A percentile compares a stretch with the other conserved stretches of the same genome.
These are phyloP conservation scores for Talaromyces liani DNA, from an alignment of 495 filamentous ascomycete species.

Conservation along the genomic window DNA sequence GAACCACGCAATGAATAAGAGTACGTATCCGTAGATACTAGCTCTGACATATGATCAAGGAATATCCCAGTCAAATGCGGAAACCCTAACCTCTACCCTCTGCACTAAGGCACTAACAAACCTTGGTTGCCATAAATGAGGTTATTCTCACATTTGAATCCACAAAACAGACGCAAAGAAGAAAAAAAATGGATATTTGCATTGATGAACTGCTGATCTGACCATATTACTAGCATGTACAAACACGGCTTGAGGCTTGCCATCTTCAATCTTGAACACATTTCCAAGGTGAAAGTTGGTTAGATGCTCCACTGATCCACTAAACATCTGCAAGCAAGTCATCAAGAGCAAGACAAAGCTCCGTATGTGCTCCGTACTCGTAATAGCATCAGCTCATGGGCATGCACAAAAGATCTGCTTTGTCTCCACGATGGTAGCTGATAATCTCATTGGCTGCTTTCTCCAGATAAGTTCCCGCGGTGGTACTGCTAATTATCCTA, in stretches of 20 bases:
- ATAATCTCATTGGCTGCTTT: not conserved
- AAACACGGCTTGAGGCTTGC: not conserved
- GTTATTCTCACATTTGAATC: not conserved
- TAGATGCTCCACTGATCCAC: not conserved
- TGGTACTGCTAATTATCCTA: no score
- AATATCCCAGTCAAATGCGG: not conserved
- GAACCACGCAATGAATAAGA: not conserved
- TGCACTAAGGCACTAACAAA: not conserved
- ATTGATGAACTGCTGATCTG: not conserved
- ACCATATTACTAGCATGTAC: not conserved
- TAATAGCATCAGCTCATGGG: not conserved
- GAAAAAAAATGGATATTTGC: not conserved
- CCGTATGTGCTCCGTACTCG: not conserved
- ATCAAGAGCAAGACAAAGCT: not conserved
- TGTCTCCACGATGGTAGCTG: not conserved
- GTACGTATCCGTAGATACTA: not conserved
- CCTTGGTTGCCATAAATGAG: not conserved
- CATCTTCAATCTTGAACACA: not conserved
- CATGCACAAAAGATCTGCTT: not conserved
- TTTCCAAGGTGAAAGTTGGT: not conserved
- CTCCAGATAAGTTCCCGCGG: not conserved
- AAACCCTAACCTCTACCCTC: not conserved
- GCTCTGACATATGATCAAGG: not conserved
- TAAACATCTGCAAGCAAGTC: not conserved
- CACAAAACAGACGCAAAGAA: not conserved